Percentiles rank a stretch among this genome's conserved stretches.
Conservation (phyloP, 495 filamentous ascomycete genomes). For the Echria macrotheca region DNA sequence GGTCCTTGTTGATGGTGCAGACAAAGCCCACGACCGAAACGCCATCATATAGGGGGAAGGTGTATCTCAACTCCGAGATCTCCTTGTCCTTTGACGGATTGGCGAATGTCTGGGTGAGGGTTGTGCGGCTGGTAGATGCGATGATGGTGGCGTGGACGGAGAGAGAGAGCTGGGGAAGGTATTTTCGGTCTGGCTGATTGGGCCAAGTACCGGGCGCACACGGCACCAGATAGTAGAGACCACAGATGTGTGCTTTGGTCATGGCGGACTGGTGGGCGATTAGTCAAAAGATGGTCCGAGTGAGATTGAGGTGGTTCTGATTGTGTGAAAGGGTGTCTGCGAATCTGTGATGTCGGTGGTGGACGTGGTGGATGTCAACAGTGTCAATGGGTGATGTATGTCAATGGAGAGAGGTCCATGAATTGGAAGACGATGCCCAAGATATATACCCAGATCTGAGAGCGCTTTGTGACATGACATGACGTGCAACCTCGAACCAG, state of each 20-base stretch:
- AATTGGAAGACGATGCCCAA: no score
- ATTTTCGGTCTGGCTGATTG: conserved; percentile 16
- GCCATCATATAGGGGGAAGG: conserved; percentile 64
- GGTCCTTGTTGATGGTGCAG: conserved; percentile 45
- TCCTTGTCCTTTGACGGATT: conserved; percentile 40
- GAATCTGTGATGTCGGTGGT: no score
- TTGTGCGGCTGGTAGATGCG: conserved; percentile 51
- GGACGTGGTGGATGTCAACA: no score
- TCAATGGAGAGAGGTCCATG: no score
- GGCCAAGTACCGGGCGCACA: not conserved
- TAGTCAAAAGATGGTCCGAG: not conserved
- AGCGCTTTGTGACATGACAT: no score
- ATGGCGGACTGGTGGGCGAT: not conserved
- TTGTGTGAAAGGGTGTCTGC: no score
- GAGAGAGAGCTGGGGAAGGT: conserved; percentile 52
- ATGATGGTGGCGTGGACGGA: conserved; percentile 49
- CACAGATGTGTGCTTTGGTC: conserved; percentile 15
- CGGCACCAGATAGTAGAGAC: conserved; percentile 21
- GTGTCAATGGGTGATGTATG: no score
- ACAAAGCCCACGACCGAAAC: conserved; percentile 59
- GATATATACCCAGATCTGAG: no score
- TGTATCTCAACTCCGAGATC: conserved; percentile 49
- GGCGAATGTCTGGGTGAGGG: conserved; percentile 55
- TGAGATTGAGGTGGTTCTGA: not conserved
- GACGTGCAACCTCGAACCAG: no score